Conservation (phyloP, 495 filamentous ascomycete species). For the Talaromyces borbonicus region DNA sequence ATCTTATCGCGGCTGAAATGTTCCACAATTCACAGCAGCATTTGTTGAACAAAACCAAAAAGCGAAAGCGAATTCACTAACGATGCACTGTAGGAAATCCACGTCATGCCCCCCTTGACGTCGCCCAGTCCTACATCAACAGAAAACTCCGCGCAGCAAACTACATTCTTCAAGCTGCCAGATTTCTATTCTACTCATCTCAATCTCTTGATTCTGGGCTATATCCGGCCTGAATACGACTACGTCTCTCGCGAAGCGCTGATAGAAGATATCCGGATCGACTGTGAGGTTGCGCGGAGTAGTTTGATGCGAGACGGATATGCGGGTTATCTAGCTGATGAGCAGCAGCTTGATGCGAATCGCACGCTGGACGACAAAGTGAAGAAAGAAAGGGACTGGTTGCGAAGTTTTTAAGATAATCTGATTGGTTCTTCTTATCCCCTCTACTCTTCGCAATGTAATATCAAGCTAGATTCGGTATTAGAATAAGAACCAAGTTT, state of each 20-base stretch:
- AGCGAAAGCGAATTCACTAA: too few species aligned
- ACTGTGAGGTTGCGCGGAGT: conserved; percentile 71
- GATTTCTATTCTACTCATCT: conserved; percentile 83
- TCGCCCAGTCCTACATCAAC: conserved; percentile 34
- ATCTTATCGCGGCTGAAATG: too few species aligned
- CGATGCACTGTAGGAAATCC: conserved; percentile 57
- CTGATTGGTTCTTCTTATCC: background rate
- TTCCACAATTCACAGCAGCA: too few species aligned
- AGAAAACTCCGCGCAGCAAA: conserved; percentile 11
- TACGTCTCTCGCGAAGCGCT: conserved; percentile 75
- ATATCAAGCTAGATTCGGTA: too few species aligned
- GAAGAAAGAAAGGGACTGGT: conserved; percentile 24
- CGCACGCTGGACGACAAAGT: conserved; percentile 14
- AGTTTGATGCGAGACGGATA: conserved; percentile 67
- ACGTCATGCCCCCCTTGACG: conserved; percentile 58
- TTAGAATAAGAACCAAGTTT: too few species aligned
- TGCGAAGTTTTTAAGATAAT: conserved; percentile 24
- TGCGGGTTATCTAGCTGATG: conserved; percentile 42
- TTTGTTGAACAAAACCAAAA: background rate
- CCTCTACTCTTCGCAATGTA: too few species aligned
- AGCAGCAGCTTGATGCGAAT: conserved; percentile 13
- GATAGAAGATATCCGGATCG: conserved; percentile 76
- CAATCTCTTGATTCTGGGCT: conserved; percentile 72
- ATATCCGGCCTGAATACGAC: conserved; percentile 80
- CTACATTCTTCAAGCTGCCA: conserved; percentile 32